Conservation (phyloP, 1,284 basidiomycete genomes). For the Wolfiporia cocos region DNA sequence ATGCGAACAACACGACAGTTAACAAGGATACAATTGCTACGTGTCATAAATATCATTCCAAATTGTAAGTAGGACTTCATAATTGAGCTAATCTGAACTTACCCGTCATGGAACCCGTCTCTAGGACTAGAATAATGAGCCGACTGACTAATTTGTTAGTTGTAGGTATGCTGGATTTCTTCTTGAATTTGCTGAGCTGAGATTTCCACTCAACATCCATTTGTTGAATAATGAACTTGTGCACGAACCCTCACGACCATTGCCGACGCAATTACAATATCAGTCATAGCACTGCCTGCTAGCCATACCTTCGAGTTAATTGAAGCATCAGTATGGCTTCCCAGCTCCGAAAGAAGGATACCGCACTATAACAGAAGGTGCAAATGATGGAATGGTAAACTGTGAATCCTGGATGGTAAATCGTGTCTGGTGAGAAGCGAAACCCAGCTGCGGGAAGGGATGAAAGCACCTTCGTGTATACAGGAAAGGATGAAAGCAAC, state of each 20-base stretch:
- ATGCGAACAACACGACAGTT: too few relatives aligned
- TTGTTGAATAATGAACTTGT: not conserved
- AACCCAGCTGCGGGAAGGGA: too few relatives aligned
- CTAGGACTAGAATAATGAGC: not conserved
- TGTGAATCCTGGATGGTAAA: too few relatives aligned
- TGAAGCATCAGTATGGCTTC: too few relatives aligned
- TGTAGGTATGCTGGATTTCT: not conserved
- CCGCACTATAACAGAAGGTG: too few relatives aligned
- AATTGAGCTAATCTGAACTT: not conserved
- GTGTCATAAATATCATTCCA: not conserved
- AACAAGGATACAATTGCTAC: not conserved
- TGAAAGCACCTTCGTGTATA: not conserved
- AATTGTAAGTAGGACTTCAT: not conserved
- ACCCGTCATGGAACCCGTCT: conserved; percentile 2
- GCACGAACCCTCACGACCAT: not conserved
- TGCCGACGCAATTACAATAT: not conserved
- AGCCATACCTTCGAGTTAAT: too few relatives aligned
- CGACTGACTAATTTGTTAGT: conserved; percentile 2
- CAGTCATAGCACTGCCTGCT: not conserved
- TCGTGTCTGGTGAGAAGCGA: too few relatives aligned
- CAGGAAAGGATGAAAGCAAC: not conserved
- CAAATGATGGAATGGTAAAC: too few relatives aligned
- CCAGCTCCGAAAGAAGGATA: too few relatives aligned
- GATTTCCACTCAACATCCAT: not conserved
- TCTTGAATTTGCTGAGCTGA: not conserved